A percentile compares a stretch with the other conserved stretches of the same genome.
phyloP scores from a whole-genome alignment of 176 grass and related monocot genomes.

The Lolium rigidum region DNA sequence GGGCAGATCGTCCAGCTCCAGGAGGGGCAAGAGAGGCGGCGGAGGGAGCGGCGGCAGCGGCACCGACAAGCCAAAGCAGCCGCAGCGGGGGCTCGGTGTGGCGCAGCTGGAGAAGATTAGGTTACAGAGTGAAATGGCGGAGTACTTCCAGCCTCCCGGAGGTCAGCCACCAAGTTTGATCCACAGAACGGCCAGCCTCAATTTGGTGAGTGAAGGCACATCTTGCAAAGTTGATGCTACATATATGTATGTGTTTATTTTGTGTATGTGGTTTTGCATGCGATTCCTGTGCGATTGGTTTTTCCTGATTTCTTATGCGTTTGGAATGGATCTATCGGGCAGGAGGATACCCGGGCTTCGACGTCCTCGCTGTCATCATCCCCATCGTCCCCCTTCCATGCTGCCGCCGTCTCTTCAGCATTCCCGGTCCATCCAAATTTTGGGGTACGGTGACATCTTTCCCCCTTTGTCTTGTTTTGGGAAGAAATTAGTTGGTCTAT shows the following conservation, averaged over 20 bases:
- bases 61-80: slow-evolving; percentile 73
- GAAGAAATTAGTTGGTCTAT: neutral
- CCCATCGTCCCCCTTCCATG: slow-evolving; percentile 54
- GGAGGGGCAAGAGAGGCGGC: slow-evolving; percentile 68
- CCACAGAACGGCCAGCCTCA: slow-evolving; percentile 60
- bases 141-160: slow-evolving; percentile 62
- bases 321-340: slow-evolving; percentile 33
- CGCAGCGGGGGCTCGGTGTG: slow-evolving; percentile 74
- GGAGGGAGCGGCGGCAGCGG: slow-evolving; percentile 14
- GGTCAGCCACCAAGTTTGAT: slow-evolving; percentile 53
- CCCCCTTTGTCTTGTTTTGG: neutral
- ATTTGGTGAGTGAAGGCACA: slow-evolving; percentile 46
- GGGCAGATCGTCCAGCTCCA: slow-evolving; percentile 57
- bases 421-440: slow-evolving; percentile 54
- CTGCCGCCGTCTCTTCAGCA: slow-evolving; percentile 40
- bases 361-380: slow-evolving; percentile 60
- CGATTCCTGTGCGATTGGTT: slow-evolving; percentile 15
- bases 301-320: slow-evolving; percentile 42
- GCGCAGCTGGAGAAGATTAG: slow-evolving; percentile 90
- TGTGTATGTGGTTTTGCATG: slow-evolving; percentile 5
- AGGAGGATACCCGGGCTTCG: slow-evolving; percentile 64
- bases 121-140: slow-evolving; percentile 80
- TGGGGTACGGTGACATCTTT: slow-evolving; percentile 37
- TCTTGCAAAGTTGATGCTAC: neutral
- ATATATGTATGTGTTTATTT: neutral